A percentile compares a stretch with the other conserved stretches of the same genome.
These are phyloP conservation scores for Penicillium sp. DNA, from an alignment of 2,329 filamentous ascomycete species.

Conservation along the genomic window DNA sequence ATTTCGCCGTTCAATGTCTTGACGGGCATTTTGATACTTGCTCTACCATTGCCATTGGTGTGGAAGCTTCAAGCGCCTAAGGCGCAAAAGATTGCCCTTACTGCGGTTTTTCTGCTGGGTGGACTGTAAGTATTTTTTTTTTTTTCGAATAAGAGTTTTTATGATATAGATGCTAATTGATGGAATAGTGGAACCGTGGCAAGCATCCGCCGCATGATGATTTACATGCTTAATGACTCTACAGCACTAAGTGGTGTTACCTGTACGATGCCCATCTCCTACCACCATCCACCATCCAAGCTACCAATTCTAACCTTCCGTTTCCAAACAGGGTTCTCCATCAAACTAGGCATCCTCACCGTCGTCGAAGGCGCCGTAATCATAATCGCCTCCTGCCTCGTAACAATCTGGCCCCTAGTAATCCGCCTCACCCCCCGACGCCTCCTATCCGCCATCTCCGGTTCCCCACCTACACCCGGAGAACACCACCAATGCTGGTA, in stretches of 20 bases:
- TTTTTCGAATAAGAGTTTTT: too few relatives aligned
- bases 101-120: slow-evolving; percentile 32
- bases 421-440: slow-evolving; percentile 13
- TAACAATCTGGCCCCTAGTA: slow-evolving; percentile 32
- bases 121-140: slow-evolving; percentile 28
- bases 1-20: slow-evolving; percentile 26
- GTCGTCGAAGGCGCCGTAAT: slow-evolving; percentile 31
- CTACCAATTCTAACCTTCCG: slow-evolving; percentile 5
- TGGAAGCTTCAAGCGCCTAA: slow-evolving; percentile 22
- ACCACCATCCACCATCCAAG: too few relatives aligned
- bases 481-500: slow-evolving; percentile 25
- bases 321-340: slow-evolving; percentile 23
- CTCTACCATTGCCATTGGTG: slow-evolving; percentile 22
- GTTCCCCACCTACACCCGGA: neutral
- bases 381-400: slow-evolving; percentile 32
- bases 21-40: slow-evolving; percentile 21
- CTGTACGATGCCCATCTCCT: slow-evolving; percentile 21
- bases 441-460: neutral
- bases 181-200: slow-evolving; percentile 27
- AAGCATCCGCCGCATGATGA: slow-evolving; percentile 27
- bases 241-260: slow-evolving; percentile 19
- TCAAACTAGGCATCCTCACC: slow-evolving; percentile 29
- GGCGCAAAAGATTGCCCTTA: slow-evolving; percentile 30
- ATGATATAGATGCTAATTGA: neutral
- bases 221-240: slow-evolving; percentile 19